phyloP scores from a whole-genome alignment of 2,329 filamentous ascomycete species.

The Malbranchea cinnamomea region DNA sequence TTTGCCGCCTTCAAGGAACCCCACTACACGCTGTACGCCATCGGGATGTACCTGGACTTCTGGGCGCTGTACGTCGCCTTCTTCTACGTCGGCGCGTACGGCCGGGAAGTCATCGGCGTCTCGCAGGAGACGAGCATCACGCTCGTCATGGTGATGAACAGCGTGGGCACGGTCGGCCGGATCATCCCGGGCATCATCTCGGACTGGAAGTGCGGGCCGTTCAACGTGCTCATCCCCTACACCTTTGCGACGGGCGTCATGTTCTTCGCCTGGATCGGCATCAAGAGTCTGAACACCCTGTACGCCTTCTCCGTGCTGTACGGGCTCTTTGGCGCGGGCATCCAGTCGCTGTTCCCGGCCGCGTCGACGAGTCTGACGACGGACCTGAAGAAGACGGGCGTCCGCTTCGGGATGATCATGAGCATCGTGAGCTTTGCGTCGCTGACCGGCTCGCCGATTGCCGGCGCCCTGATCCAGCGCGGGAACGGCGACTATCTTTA shows the following conservation, averaged over 20 bases:
- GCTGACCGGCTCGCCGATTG: slow-evolving; percentile 41
- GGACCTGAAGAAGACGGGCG: slow-evolving; percentile 38
- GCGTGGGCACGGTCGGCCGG: slow-evolving; percentile 43
- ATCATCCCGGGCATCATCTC: slow-evolving; percentile 44
- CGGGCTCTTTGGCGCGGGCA: slow-evolving; percentile 47
- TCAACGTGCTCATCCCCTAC: slow-evolving; percentile 46
- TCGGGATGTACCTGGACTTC: slow-evolving; percentile 32
- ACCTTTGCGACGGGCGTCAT: slow-evolving; percentile 28
- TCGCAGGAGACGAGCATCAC: slow-evolving; percentile 37
- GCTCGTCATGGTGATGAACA: slow-evolving; percentile 51
- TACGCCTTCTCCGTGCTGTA: slow-evolving; percentile 51
- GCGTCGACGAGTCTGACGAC: slow-evolving; percentile 40
- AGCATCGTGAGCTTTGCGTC: slow-evolving; percentile 39
- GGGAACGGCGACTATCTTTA: slow-evolving; percentile 33
- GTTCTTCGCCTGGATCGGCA: slow-evolving; percentile 43
- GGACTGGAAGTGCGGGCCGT: slow-evolving; percentile 40
- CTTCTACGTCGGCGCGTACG: slow-evolving; percentile 33
- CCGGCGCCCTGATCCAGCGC: slow-evolving; percentile 35
- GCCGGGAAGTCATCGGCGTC: slow-evolving; percentile 24
- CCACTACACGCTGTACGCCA: slow-evolving; percentile 30
- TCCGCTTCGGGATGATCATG: slow-evolving; percentile 44
- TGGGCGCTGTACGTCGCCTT: slow-evolving; percentile 41
- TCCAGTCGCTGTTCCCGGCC: slow-evolving; percentile 53
- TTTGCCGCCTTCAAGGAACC: slow-evolving; percentile 36
- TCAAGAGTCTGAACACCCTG: slow-evolving; percentile 35